Base-by-base conservation (phyloP, 108 stramenopile genomes). In the Stephanodiscus minutulus region DNA sequence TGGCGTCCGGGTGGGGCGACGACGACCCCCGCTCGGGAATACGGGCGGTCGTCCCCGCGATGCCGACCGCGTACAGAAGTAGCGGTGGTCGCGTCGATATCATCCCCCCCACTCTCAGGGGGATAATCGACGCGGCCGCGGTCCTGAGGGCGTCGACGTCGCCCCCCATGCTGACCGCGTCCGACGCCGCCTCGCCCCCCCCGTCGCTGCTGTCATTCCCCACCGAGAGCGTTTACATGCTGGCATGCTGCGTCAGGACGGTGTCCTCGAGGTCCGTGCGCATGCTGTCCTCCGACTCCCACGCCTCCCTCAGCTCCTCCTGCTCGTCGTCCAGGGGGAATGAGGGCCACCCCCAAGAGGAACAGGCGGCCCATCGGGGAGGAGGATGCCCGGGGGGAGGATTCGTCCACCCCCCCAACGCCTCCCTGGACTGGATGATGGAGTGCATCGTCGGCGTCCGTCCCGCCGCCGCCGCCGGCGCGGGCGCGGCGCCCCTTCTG, bases 241-340 rank as follows among this genome's bases (percentile, higher is more conserved):
- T 70, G 27, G 57, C 68, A 9, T 70, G 68, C 47, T 70, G 68
- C 33, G 58, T 70, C 57, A 70, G 48, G 56, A 15, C 62, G 43
- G 24, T 31, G 24, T 63, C 62, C 62, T 63, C n/a, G 17, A 44
- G 41, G 52, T 53, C 52, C 25, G 22, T 53, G 10, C 52, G 52
- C 8, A 25, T 9, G 33, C 64, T 49, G 21, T 44, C 3, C 15
- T 36, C 5, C 18, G 25, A 33, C 22, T 70, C 21, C 17, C 20
- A 43, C n/a, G 29, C 68, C 46, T 43, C 58, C 31, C 20, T 37
- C 31, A 13, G 35, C 11, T 37, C 59, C 21, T 60, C 59, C 8
- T 21, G 59, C 12, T 25, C 24, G 39, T 43, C 41, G n/a, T n/a
- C 36, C 18, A 21, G 52, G 52, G 52, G 0, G 22, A 53, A n/a